These are phyloP conservation scores for Ramaria sp. DNA, from an alignment of 768 basidiomycete species.

Conservation along the genomic window DNA sequence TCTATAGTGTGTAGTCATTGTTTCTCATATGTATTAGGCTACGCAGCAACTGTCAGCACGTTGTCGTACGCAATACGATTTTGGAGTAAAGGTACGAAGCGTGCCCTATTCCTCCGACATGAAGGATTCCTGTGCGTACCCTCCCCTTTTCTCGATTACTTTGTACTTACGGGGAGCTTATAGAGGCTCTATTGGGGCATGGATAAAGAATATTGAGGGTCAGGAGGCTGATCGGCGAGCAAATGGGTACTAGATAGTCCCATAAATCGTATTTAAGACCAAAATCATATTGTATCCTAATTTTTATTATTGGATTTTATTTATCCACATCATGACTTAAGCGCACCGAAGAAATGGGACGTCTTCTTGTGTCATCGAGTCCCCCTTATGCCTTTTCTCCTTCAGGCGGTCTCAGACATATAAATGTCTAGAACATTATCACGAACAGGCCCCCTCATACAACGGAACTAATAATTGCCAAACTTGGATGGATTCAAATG, in stretches of 20 bases:
- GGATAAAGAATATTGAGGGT: conserved; percentile 87
- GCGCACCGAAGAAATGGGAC: too few species aligned
- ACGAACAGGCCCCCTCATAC: too few species aligned
- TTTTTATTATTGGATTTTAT: too few species aligned
- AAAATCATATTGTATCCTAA: too few species aligned
- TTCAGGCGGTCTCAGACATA: too few species aligned
- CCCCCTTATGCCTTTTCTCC: too few species aligned
- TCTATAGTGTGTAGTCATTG: conserved; percentile 9
- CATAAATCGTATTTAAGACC: too few species aligned
- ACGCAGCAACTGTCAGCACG: conserved; percentile 93
- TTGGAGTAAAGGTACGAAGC: conserved; percentile 97
- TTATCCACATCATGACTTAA: too few species aligned
- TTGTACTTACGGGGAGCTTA: not conserved
- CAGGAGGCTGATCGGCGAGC: not conserved
- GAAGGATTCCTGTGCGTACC: conserved; percentile 88
- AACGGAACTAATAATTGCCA: too few species aligned
- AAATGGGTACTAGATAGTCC: not conserved
- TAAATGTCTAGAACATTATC: too few species aligned
- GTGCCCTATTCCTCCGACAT: conserved; percentile 92
- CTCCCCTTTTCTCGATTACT: conserved; percentile 5
- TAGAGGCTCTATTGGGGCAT: conserved; percentile 91
- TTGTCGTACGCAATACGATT: conserved; percentile 98
- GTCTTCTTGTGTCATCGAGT: too few species aligned
- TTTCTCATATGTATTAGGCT: conserved; percentile 41
- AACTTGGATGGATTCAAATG: too few species aligned